A percentile compares a stretch with the other conserved stretches of the same genome.
Conservation (phyloP, 2,329 filamentous ascomycete species). For the Paecilomyces variotii region DNA sequence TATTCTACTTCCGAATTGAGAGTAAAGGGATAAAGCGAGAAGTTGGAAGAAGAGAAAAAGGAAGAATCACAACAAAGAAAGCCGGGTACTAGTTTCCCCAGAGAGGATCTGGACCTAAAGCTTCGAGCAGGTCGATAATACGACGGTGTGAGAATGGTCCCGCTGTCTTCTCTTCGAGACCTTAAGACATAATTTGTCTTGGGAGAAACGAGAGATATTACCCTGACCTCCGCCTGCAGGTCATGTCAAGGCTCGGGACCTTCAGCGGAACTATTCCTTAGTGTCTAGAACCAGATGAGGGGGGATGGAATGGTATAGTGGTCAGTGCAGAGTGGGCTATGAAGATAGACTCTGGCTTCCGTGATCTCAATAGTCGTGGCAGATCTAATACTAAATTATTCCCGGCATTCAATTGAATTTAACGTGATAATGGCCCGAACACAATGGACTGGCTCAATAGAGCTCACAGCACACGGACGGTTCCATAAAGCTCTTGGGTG, state of each 20-base stretch:
- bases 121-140: not conserved
- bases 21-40: not conserved
- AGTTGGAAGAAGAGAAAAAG: not conserved
- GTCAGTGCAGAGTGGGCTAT: not conserved
- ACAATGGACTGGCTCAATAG: slow-evolving; percentile 1
- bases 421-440: slow-evolving; percentile 3
- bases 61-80: not conserved
- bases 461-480: not conserved
- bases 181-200: not conserved
- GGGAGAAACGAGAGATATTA: not conserved
- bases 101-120: not conserved
- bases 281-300: slow-evolving; percentile 5
- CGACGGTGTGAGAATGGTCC: not conserved
- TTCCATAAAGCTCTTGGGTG: slow-evolving; percentile 1
- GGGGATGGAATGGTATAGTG: slow-evolving; percentile 1
- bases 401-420: not conserved
- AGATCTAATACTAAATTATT: slow-evolving; percentile 3
- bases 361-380: slow-evolving; percentile 8
- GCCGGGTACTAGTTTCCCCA: not conserved
- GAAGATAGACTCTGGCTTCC: not conserved
- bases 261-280: not conserved
- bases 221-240: slow-evolving; percentile 9
- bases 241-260: slow-evolving; percentile 6
- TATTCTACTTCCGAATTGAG: slow-evolving; percentile 1
- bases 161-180: not conserved